These are phyloP conservation scores for Vicia faba DNA, from an alignment of 306 rosid genomes.

Conservation along the genomic window DNA sequence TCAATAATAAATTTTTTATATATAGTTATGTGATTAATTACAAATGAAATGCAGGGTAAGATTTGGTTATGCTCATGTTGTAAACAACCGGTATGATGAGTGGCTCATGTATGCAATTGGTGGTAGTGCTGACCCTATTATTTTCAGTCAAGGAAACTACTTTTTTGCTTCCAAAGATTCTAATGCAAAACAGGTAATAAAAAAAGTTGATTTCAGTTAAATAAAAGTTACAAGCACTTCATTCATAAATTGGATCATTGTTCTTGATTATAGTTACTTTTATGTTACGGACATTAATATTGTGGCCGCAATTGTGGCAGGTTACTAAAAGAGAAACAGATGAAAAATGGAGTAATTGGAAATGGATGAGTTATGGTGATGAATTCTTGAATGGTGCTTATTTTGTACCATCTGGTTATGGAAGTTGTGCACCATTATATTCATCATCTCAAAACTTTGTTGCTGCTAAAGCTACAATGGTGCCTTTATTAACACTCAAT, in stretches of 20 bases:
- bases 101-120: constrained; percentile 91
- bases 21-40: not conserved
- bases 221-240: not conserved
- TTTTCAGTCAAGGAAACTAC: constrained; percentile 80
- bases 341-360: constrained; percentile 66
- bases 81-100: constrained; percentile 68
- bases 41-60: constrained; percentile 61
- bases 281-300: too few species aligned
- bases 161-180: constrained; percentile 52
- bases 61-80: constrained; percentile 85
- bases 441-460: constrained; percentile 51
- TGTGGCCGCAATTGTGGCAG: constrained; percentile 32
- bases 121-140: constrained; percentile 88
- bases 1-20: not conserved
- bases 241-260: not conserved
- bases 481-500: constrained; percentile 60
- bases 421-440: constrained; percentile 70
- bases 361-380: constrained; percentile 73
- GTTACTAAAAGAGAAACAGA: constrained; percentile 75
- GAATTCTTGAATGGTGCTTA: constrained; percentile 77
- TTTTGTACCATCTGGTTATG: constrained; percentile 85
- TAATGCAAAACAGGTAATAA: constrained; percentile 56
- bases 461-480: constrained; percentile 53
- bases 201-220: too few species aligned
- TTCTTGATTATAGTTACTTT: not conserved